Evolutionary conservation across 257 asterid species (phyloP).

Genomic region (Handroanthus guayacan): DNA sequence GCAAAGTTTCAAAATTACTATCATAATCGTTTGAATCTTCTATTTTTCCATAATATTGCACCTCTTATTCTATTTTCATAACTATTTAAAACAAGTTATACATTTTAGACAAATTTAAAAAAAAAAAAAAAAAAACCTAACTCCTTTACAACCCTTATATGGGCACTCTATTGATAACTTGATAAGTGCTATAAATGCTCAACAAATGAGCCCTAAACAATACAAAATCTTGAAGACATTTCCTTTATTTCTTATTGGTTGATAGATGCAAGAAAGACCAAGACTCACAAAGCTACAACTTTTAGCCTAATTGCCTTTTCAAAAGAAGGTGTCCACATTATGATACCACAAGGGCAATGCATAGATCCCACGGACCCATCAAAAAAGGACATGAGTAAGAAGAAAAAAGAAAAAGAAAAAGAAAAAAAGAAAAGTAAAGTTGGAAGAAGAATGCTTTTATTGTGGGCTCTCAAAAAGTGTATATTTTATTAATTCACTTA

Average conservation of each 20-base stretch:
- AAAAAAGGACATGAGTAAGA: background rate
- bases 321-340: slow-evolving; percentile 29
- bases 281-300: slow-evolving; percentile 31
- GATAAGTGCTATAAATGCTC: slow-evolving; percentile 28
- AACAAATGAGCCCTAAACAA: background rate
- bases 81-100: background rate
- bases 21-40: too few relatives aligned
- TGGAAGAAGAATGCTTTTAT: slow-evolving; percentile 9
- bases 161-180: background rate
- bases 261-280: slow-evolving; percentile 16
- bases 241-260: background rate
- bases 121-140: too few relatives aligned
- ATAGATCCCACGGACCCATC: slow-evolving; percentile 35
- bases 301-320: slow-evolving; percentile 28
- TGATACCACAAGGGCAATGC: background rate
- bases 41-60: too few relatives aligned
- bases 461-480: background rate
- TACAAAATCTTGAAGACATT: too few relatives aligned
- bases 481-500: background rate
- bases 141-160: background rate
- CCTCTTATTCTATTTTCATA: background rate
- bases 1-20: too few relatives aligned
- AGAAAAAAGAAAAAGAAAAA: background rate
- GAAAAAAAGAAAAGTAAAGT: background rate
- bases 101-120: background rate